Evolutionary conservation across 2,329 filamentous ascomycete genomes (phyloP), one percentile per base, ranked within the genome.

Genomic region (Alternaria angustiovoidea): DNA sequence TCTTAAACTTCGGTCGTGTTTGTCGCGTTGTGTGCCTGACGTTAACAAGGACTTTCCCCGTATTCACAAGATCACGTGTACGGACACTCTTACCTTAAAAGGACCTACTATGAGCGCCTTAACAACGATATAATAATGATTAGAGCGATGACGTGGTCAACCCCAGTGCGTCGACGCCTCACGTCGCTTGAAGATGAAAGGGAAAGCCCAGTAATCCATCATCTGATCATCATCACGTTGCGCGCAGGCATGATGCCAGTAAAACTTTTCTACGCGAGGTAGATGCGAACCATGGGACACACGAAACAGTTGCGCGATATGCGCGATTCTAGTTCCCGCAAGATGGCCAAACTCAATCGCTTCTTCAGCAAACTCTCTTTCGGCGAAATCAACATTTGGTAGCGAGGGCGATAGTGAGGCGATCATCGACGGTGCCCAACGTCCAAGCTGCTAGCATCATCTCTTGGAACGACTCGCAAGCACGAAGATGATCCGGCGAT

Each of bases 181-280:
- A 26, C 32, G 28, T 42, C 7, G 32, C 26, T 38, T 16, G 22
- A 41, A 57, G 52, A 60, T 51, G 52, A 60, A 38, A 44, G 56
- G 43, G 41, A 57, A 46, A 22, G 57, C 42, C 43, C 54, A 53
- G 6, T 24, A 26, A 44, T 28, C 39, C 56, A 53, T 54, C 59
- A 59, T 59, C 46, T 57, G 51, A 54, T 54, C 65, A 58, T 48
- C 39, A 43, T 57, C 49, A 54, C 24, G 18, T 44, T 26, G 38
- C 51, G 20, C 51, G 41, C 61, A 55, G 48, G 68, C 61, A 67
- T 67, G 34, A 67, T 67, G 62, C 62, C 43, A 41, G 64, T 26
- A 57, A 41, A 38, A 7, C 5, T 36, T 34, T 41, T 47, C 26
- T 62, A 65, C 53, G 57, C 62, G 60, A 65, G 41, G 20, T 16